Percentiles rank a stretch among this genome's conserved stretches.
Conservation (phyloP, 148 eudicot genomes). For the Amaranthus hypochondriacus region DNA sequence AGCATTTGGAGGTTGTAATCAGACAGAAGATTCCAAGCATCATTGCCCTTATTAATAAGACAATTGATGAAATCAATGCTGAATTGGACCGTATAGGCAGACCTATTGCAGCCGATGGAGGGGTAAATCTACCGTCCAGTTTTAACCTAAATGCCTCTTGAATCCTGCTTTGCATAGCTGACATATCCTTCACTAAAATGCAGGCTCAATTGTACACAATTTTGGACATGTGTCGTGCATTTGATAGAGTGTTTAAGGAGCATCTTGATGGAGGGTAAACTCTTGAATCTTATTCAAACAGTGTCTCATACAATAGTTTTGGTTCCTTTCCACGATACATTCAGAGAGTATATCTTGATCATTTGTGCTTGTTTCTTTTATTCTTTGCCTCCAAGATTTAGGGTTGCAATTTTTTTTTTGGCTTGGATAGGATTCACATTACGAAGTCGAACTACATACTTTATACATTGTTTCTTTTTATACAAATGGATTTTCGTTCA, state of each 20-base stretch:
- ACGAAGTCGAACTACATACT: too few relatives aligned
- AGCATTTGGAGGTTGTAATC: slow-evolving; percentile 95
- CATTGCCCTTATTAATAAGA: slow-evolving; percentile 86
- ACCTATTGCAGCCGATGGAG: slow-evolving; percentile 92
- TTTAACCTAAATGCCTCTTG: neutral
- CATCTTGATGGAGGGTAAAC: slow-evolving; percentile 99
- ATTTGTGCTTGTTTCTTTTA: neutral
- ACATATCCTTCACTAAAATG: slow-evolving; percentile 15
- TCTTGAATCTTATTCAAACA: neutral
- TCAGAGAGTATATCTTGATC: neutral
- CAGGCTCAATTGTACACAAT: slow-evolving; percentile 98
- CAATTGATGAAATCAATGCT: slow-evolving; percentile 92
- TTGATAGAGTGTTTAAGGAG: slow-evolving; percentile 89
- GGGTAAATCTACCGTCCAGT: slow-evolving; percentile 48
- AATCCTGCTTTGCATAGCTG: neutral
- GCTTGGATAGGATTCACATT: neutral
- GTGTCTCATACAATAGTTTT: neutral
- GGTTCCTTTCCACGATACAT: too few relatives aligned
- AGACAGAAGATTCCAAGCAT: slow-evolving; percentile 95
- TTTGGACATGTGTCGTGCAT: slow-evolving; percentile 97
- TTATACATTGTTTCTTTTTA: too few relatives aligned
- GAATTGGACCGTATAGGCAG: slow-evolving; percentile 98
- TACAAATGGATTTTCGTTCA: too few relatives aligned
- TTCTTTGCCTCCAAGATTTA: neutral
- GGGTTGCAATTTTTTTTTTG: neutral